Base-by-base conservation (phyloP, 345 rosid species). In the Gynandropsis gynandra region DNA sequence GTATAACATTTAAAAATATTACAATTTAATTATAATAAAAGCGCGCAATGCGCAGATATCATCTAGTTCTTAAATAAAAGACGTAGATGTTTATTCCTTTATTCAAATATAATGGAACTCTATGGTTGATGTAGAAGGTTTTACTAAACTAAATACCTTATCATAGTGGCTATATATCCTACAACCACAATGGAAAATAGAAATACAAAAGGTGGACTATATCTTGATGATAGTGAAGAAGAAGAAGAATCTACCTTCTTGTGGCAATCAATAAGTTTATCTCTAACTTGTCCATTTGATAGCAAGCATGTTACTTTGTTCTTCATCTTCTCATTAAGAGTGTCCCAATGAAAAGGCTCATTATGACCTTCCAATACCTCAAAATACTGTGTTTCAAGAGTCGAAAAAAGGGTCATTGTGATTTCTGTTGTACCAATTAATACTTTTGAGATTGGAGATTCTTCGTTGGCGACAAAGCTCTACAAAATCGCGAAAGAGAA, bases 211-310 rank as follows among this genome's bases (percentile, higher is more conserved):
- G 64, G 76, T 68, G 55, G 79, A 70, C 31, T 65, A 61, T 65
- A 21, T 24, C 29, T 2, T 24, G 29, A 24, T 5, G 29, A 72
- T 78, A n/a, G n/a, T n/a, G n/a, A n/a, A n/a, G n/a, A n/a, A n/a
- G 82, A 52, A 78, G 69, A 74, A 70, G 75, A 73, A 72, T 79
- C 93, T 87, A 92, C 98, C 98, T 87, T 69, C 68, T 61, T 42
- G 21, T 72, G 40, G 74, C 71, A 64, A 57, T 70, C 56, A 41
- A 67, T 59, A 45, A 21, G 29, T 10, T 54, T 60, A 53, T 63
- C 56, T 62, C 58, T 60, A 31, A 18, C 72, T 57, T 72, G 73
- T 45, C 72, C 64, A 49, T 80, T 76, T 43, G 76, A 64, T 35
- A 64, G 49, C 62, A 82, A 35, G 12, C 67, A 67, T 47, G 70